A percentile compares a stretch with the other conserved stretches of the same genome.
Conservation (phyloP, 768 basidiomycete species). For the Artomyces pyxidatus region DNA sequence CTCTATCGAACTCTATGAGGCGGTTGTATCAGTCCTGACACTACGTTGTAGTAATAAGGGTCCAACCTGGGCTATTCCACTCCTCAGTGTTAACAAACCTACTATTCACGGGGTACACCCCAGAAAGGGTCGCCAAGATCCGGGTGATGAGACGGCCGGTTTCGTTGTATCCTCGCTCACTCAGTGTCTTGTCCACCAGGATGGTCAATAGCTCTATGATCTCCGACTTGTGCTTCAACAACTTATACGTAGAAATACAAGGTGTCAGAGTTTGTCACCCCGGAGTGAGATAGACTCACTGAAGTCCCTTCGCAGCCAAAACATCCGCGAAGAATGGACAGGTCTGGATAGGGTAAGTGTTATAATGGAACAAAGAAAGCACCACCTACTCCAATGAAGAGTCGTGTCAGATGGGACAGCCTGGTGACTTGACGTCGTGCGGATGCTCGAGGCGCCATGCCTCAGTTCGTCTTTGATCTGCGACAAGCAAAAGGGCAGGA, state of each 20-base stretch:
- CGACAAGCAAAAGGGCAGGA: conserved; percentile 66
- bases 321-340: conserved; percentile 76
- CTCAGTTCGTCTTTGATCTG: conserved; percentile 83
- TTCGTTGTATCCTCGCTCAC: conserved; percentile 81
- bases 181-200: conserved; percentile 73
- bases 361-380: background rate
- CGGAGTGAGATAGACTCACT: conserved; percentile 25
- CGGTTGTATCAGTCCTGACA: background rate
- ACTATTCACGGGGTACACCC: conserved; percentile 69
- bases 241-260: conserved; percentile 28
- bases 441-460: conserved; percentile 80
- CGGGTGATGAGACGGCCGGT: conserved; percentile 73
- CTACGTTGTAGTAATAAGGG: background rate
- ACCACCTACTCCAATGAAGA: conserved; percentile 79
- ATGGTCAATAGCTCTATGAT: conserved; percentile 55
- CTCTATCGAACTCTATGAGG: conserved; percentile 47
- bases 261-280: conserved; percentile 3
- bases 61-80: conserved; percentile 69
- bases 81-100: conserved; percentile 78
- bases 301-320: conserved; percentile 64
- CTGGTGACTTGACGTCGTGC: conserved; percentile 69
- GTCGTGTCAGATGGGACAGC: conserved; percentile 81
- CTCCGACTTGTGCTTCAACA: conserved; percentile 60
- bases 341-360: conserved; percentile 38
- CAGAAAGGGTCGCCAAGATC: conserved; percentile 64